Base-by-base conservation (phyloP, 2,329 filamentous ascomycete species). In the Rhynchosporium graminicola region DNA sequence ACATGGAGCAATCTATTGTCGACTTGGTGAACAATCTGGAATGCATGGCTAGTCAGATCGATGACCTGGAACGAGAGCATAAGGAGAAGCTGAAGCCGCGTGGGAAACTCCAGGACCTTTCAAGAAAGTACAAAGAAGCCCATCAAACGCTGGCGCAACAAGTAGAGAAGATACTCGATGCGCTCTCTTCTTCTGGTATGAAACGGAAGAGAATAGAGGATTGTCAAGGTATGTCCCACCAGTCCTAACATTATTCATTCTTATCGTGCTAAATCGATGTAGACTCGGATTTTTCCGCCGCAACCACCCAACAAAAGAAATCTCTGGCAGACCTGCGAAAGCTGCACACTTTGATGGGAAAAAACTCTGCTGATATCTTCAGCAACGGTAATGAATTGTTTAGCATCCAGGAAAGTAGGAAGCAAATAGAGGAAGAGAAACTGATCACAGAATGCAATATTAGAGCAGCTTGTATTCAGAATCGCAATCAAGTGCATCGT, bases 1-100 rank as follows among this genome's bases (percentile, higher is more conserved):
- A 69, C 26, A 66, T 55, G 4, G 69, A 71, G 56, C 4, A 7
- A 28, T 54, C 10, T 8, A 40, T 47, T 7, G 29, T 8, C 8
- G 55, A 58, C 26, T 6, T 38, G 8, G 20, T 36, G 28, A 33
- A 56, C 9, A 20, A 13, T 42, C 8, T 26, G 48, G 7, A 13
- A 2, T 29, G 33, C 33, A 12, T 38, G 28, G 13, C 26, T 1
- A 45, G 38, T 36, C n/a, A 50, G 2, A 13, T 47, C 26, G 12
- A 10, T 12, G 40, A 47, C 15, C 20, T 46, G 5, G 43, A 45
- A n/a, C 31, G 42, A 7, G 55, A 31, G 20, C 3, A 20, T 7
- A 9, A 51, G 15, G 28, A 59, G 26, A 13, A 15, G 3, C 1
- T 5, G 13, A 33, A 50, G 28, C 5, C 2, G 1, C 38, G 15